Evolutionary conservation across 202 grass and related monocot genomes (phyloP), one percentile per base, ranked within the genome.

Genomic region (Hordeum pubiflorum): DNA sequence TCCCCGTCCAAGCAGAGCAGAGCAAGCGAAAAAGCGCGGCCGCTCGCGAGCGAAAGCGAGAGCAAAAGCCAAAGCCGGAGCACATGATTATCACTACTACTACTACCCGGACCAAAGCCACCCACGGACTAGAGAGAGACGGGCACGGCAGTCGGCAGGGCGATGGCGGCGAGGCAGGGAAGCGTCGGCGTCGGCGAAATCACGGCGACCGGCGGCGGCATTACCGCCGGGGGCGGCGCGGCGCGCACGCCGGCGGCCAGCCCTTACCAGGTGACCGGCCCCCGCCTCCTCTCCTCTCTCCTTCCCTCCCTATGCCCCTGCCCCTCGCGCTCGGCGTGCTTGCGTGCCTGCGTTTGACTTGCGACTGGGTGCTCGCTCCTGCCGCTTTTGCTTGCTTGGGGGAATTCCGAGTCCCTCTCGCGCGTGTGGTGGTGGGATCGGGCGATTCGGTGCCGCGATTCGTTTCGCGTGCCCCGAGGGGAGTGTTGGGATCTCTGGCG

Each of bases 1-100:
- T 39, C 8, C 39, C 5, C 46, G 15, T 15, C 2, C 0, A 50
- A 50, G 48, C 69, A 58, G 22, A 80, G 1, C 27, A 29, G 27
- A 26, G 72, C 88, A 84, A 57, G 80, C 70, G 69, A 18, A 87
- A 78, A 78, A 71, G 63, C 32, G 63, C 73, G 56, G 20, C 77
- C 63, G 75, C 67, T 52, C 5, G 48, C 27, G 27, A 29, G 27
- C 50, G 50, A 54, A 54, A 54, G 50, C 50, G 46, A 50, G 26
- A 75, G 74, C 64, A 90, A 88, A 88, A 84, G 88, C 79, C 36
- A 75, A 83, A 87, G 80, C 58, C 56, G 37, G 41, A 78, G 81
- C 57, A 58, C 59, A 72, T 68, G 85, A 58, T 72, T n/a, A 3
- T 54, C 48, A 18, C 44, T 70, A 23, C 40, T 69, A 24, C 3